A percentile compares a stretch with the other conserved stretches of the same genome.
Conservation (phyloP, 768 basidiomycete species). For the Basidioascus undulatus region DNA sequence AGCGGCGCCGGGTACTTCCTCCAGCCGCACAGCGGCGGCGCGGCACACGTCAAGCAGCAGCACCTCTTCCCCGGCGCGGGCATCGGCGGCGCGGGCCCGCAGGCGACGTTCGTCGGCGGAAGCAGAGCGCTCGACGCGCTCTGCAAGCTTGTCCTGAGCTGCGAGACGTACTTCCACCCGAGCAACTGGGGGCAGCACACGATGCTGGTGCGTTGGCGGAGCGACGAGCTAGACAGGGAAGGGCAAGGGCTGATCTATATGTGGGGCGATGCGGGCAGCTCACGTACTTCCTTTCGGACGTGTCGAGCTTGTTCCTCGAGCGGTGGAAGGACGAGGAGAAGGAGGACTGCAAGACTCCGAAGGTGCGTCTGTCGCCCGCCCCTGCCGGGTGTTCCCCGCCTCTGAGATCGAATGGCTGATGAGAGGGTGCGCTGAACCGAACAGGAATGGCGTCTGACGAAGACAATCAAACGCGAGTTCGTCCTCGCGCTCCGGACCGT, state of each 20-base stretch:
- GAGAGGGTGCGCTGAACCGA: too few relatives aligned
- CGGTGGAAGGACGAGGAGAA: conserved; percentile 45
- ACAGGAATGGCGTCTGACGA: conserved; percentile 51
- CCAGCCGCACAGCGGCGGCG: too few relatives aligned
- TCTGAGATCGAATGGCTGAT: too few relatives aligned
- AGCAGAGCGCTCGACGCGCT: conserved; percentile 65
- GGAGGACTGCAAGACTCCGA: conserved; percentile 56
- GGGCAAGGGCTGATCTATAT: conserved; percentile 18
- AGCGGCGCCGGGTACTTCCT: conserved; percentile 34
- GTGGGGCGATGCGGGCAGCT: conserved; percentile 58
- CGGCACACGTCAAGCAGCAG: too few relatives aligned
- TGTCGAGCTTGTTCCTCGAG: conserved; percentile 68
- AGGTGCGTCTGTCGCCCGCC: conserved; percentile 24
- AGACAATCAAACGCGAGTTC: conserved; percentile 54
- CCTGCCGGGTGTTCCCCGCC: too few relatives aligned
- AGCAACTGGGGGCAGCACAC: conserved; percentile 53
- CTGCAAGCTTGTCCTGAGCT: conserved; percentile 59
- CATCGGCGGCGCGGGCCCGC: too few relatives aligned
- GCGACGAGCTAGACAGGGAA: neutral
- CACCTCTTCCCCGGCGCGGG: too few relatives aligned
- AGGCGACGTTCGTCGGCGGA: too few relatives aligned
- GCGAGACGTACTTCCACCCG: conserved; percentile 77
- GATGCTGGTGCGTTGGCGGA: neutral
- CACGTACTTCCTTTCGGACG: conserved; percentile 44
- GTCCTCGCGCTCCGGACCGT: conserved; percentile 62